phyloP scores from a whole-genome alignment of 2,329 filamentous ascomycete genomes.

The Fusarium miscanthi region DNA sequence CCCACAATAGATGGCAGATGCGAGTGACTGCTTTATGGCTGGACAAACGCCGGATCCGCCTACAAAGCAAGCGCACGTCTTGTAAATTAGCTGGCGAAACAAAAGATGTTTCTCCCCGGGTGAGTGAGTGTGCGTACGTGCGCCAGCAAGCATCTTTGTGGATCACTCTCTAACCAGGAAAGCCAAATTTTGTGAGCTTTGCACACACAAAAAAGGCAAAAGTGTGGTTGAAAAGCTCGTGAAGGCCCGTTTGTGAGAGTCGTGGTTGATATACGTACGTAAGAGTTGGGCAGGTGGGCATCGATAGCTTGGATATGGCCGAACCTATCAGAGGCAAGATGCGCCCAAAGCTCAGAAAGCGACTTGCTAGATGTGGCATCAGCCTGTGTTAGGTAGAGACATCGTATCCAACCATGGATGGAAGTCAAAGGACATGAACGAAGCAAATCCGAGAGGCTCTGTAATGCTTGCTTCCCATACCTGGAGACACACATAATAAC shows the following conservation, averaged over 20 bases:
- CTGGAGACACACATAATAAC: background rate
- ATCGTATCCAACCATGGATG: constrained; percentile 11
- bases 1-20: background rate
- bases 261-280: constrained; percentile 15
- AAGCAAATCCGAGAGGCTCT: background rate
- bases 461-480: background rate
- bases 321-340: constrained; percentile 31
- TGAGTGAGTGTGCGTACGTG: constrained; percentile 16
- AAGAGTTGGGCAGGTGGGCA: constrained; percentile 24
- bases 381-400: constrained; percentile 18
- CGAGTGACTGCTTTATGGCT: constrained; percentile 1
- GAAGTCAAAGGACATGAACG: background rate
- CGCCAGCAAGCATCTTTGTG: constrained; percentile 9
- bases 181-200: constrained; percentile 13
- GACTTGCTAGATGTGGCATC: constrained; percentile 27
- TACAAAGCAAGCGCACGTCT: constrained; percentile 13
- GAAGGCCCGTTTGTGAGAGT: constrained; percentile 16
- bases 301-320: constrained; percentile 22
- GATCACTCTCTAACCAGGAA: constrained; percentile 12
- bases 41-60: constrained; percentile 17
- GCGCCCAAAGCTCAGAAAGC: constrained; percentile 17
- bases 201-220: background rate
- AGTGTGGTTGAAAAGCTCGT: constrained; percentile 28
- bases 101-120: constrained; percentile 23
- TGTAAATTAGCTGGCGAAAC: background rate